phyloP scores from a whole-genome alignment of 108 stramenopile species.

The Parietichytrium sp. region DNA sequence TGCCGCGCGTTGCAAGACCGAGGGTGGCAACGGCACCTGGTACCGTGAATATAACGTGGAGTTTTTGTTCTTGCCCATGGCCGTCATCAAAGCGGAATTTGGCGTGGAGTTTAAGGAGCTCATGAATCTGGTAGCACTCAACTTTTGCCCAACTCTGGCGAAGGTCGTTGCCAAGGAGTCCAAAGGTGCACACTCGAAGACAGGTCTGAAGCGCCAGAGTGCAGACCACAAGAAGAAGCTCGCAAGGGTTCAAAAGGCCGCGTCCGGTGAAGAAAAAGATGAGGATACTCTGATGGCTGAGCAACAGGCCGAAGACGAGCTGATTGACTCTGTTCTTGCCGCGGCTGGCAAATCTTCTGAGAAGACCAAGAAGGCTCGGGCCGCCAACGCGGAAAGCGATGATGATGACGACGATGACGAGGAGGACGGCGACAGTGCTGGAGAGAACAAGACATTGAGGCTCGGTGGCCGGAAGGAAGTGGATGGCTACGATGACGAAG shows the following conservation, averaged over 20 bases:
- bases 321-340: conserved; percentile 44
- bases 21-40: conserved; percentile 61
- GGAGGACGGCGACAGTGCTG: conserved; percentile 68
- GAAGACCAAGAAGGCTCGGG: conserved; percentile 3
- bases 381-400: conserved; percentile 19
- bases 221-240: background rate
- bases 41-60: conserved; percentile 65
- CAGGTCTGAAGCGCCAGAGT: background rate
- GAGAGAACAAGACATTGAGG: conserved; percentile 50
- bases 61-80: conserved; percentile 76
- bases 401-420: conserved; percentile 40
- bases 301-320: conserved; percentile 49
- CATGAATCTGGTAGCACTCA: conserved; percentile 64
- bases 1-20: background rate
- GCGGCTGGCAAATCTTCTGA: too few species aligned
- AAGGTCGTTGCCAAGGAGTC: conserved; percentile 77
- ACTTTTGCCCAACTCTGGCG: conserved; percentile 75
- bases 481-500: conserved; percentile 53
- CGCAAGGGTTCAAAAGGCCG: conserved; percentile 35
- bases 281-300: too few species aligned
- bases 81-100: conserved; percentile 82
- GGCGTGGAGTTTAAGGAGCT: conserved; percentile 78
- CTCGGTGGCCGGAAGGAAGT: conserved; percentile 59
- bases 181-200: conserved; percentile 56
- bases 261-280: conserved; percentile 60